Percentiles rank a stretch among this genome's conserved stretches.
Evolutionary conservation across 2,329 filamentous ascomycete species (phyloP).

Genomic region (Ramichloridium luteum): DNA sequence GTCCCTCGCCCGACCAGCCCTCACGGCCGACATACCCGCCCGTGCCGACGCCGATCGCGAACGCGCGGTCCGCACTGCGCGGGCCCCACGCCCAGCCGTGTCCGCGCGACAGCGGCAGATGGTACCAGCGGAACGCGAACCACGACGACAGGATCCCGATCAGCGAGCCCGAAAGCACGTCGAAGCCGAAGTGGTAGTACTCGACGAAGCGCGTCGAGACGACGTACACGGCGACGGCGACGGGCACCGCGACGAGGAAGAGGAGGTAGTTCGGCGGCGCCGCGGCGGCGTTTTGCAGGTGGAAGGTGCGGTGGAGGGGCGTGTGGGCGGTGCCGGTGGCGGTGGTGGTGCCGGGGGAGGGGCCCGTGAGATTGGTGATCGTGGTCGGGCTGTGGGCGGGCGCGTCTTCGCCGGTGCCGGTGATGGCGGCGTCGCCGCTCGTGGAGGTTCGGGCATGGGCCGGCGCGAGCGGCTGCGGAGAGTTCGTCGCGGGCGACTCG

Average conservation of each 20-base stretch:
- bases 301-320: conserved; percentile 24
- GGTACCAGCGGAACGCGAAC: conserved; percentile 74
- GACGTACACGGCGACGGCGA: conserved; percentile 14
- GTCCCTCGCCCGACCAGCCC: conserved; percentile 27
- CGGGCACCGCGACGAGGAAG: conserved; percentile 11
- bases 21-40: conserved; percentile 36
- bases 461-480: background rate
- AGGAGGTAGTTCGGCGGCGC: conserved; percentile 67
- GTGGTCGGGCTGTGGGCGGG: conserved; percentile 11
- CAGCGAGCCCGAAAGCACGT: conserved; percentile 72
- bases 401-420: conserved; percentile 11
- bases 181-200: conserved; percentile 84
- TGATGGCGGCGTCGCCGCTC: background rate
- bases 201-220: conserved; percentile 75
- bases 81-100: conserved; percentile 86
- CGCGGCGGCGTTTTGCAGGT: conserved; percentile 53
- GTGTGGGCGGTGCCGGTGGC: conserved; percentile 16
- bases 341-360: too few species aligned
- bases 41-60: conserved; percentile 48
- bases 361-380: too few species aligned
- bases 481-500: background rate
- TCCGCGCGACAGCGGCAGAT: conserved; percentile 64
- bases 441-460: background rate
- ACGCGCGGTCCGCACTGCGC: conserved; percentile 58
- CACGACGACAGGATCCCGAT: conserved; percentile 62